phyloP scores from a whole-genome alignment of 1,139 yeast species.

The Yamadazyma songkhlaensis region DNA sequence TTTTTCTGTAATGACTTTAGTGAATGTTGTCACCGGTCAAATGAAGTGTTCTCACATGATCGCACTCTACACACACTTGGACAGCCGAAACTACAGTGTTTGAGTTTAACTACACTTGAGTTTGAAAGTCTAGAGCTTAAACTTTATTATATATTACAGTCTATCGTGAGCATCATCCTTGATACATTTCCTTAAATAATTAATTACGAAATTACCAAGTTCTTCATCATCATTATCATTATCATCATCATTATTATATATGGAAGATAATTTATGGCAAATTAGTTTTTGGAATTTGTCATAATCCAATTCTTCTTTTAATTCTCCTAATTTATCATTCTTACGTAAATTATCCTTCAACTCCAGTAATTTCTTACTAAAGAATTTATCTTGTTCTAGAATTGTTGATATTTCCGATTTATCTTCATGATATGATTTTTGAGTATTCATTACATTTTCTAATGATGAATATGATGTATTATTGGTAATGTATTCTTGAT shows the following conservation, averaged over 20 bases:
- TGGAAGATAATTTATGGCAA: constrained; percentile 19
- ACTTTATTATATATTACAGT: constrained; percentile 5
- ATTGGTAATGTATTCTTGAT: constrained; percentile 42
- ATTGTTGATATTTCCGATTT: constrained; percentile 36
- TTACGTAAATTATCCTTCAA: constrained; percentile 12
- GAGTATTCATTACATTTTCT: constrained; percentile 36
- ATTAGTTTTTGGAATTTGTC: constrained; percentile 27
- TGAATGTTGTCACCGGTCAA: too few relatives aligned
- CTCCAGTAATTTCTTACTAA: constrained; percentile 25
- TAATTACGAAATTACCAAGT: constrained; percentile 26
- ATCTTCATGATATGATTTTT: constrained; percentile 42
- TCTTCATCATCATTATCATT: constrained; percentile 19
- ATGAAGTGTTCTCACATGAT: too few relatives aligned
- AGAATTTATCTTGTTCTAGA: constrained; percentile 35
- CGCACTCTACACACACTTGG: too few relatives aligned
- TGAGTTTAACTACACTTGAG: too few relatives aligned
- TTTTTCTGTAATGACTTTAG: too few relatives aligned
- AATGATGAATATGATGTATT: constrained; percentile 39
- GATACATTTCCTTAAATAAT: constrained; percentile 30
- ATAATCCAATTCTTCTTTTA: constrained; percentile 22
- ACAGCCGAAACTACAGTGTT: too few relatives aligned
- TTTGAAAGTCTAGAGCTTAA: background rate
- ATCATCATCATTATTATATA: constrained; percentile 22
- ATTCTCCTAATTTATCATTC: constrained; percentile 8
- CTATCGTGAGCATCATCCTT: constrained; percentile 13